Evolutionary conservation across 2,329 filamentous ascomycete genomes (phyloP), one percentile per base, ranked within the genome.

Genomic region (Cercospora brassicicola): DNA sequence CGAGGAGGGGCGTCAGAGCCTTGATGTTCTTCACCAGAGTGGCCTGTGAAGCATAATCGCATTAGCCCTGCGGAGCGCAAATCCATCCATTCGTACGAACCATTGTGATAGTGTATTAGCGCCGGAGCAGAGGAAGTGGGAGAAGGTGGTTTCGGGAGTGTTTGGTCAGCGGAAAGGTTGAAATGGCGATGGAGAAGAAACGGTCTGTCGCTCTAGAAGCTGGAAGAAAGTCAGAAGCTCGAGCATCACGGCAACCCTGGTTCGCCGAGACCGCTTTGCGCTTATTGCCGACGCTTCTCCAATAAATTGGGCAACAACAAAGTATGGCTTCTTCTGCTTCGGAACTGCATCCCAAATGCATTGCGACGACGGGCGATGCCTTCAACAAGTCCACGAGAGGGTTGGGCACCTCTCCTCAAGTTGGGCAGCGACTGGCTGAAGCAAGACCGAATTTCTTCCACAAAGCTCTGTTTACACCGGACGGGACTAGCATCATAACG

Each of bases 1-100:
- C 95, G 83, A 99, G 90, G 75, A 99, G 94, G 72, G 95, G 95
- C 69, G 90, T 91, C 77, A 99, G 94, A 78, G 90, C 90, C 84
- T 94, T 95, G 89, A 99, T 94, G 81, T 91, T 96, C 83, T 94
- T 95, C 85, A 98, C 88, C 74, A 94, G 88, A 76, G 82, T 77
- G 55, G 78, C 72, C 78, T 80, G 69, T 3, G 4, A 20, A 18
- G 33, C n/a, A 56, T 23, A 62, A 64, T 67, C 67, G 71, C 61
- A 68, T 71, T 71, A 73, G 69, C 53, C 51, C 31, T 71, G 60
- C 71, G 65, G 69, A 39, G 68, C 28, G 59, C 45, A 20, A 23
- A 6, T 8, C n/a, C 23, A 59, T 36, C 33, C n/a, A 56, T 55
- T 51, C 30, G 10, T 26, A 63, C 73, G 15, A 73, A 77, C 75